phyloP scores from a whole-genome alignment of 2,329 filamentous ascomycete species.

The Myriosclerotinia scirpicola region DNA sequence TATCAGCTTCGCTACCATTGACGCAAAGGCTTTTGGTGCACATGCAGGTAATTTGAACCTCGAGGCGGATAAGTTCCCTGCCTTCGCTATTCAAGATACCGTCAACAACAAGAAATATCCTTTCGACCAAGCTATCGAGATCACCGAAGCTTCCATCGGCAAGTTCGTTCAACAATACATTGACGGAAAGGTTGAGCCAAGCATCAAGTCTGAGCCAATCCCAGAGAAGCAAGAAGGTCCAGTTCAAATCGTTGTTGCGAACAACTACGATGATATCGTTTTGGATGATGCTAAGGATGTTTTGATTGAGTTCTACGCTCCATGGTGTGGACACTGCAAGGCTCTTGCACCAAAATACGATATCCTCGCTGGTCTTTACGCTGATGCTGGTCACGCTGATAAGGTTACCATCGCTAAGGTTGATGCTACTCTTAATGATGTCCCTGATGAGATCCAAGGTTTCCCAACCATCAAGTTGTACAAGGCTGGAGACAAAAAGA shows the following conservation, averaged over 20 bases:
- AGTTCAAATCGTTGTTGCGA: slow-evolving; percentile 85
- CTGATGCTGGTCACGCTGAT: slow-evolving; percentile 72
- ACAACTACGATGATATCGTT: slow-evolving; percentile 90
- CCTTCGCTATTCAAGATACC: slow-evolving; percentile 96
- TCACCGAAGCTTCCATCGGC: slow-evolving; percentile 67
- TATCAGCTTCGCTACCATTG: slow-evolving; percentile 98
- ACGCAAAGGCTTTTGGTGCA: slow-evolving; percentile 89
- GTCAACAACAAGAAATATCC: slow-evolving; percentile 97
- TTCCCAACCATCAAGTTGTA: slow-evolving; percentile 99
- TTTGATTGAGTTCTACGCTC: slow-evolving; percentile 96
- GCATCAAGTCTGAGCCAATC: slow-evolving; percentile 97
- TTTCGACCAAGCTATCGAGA: slow-evolving; percentile 78
- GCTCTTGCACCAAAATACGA: slow-evolving; percentile 96
- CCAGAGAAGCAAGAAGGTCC: slow-evolving; percentile 90
- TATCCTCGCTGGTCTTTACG: slow-evolving; percentile 77
- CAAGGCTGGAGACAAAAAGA: slow-evolving; percentile 83
- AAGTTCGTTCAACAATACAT: slow-evolving; percentile 84
- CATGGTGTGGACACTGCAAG: slow-evolving; percentile 99
- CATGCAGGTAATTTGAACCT: slow-evolving; percentile 98
- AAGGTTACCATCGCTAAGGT: slow-evolving; percentile 96
- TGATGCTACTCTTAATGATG: slow-evolving; percentile 93
- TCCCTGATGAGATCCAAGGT: slow-evolving; percentile 92
- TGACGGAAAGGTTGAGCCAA: slow-evolving; percentile 85
- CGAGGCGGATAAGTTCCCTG: slow-evolving; percentile 89
- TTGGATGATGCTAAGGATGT: slow-evolving; percentile 96